Base-by-base conservation (phyloP, 2,329 filamentous ascomycete species). In the Ceratocystis cubensis region DNA sequence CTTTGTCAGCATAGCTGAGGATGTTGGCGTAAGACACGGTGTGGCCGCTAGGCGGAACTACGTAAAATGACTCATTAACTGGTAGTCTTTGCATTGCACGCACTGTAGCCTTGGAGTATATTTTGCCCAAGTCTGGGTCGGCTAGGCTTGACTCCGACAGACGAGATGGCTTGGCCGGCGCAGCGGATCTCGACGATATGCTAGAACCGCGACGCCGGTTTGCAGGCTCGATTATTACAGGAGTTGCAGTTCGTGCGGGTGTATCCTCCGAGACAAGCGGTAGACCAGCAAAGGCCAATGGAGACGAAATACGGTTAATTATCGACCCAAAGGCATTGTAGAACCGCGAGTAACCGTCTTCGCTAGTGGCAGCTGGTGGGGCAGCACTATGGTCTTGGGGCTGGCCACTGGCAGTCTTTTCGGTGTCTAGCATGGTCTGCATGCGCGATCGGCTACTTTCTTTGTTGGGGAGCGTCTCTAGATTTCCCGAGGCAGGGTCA, bases 11-110 rank as follows among this genome's bases (percentile, higher is more conserved):
- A 70, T 84, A 86, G 53, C 80, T 87, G 22, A 96, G 79, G 64
- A 99, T 96, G 69, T 88, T 91, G 57, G 94, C 92, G 73, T 97
- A 99, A 0, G 91, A 94, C 68, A 92, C 88, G 2, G 91, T 96
- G 70, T 93, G 91, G 4, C 94, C 93, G 20, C 89, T 91, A 0
- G 89, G 89, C 3, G 93, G 94, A 0, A 99, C 94, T 1, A 97
- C 88, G 74, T 96, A 97, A 77, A 99, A 99, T 7, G 89, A 94
- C 71, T 89, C 88, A 17, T 81, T 81, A 33, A 86, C 81, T 0
- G 84, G 85, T 0, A 84, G 84, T 37, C 87, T 86, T 66, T 89
- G 86, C 53, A 96, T 81, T 0, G 92, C 90, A 64, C 87, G 84
- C 65, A 97, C 81, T 2, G 93, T 90, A 13, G 93, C 91, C 70